These are phyloP conservation scores for Verticillium tricorpus DNA, from an alignment of 2,329 filamentous ascomycete species.

Conservation along the genomic window DNA sequence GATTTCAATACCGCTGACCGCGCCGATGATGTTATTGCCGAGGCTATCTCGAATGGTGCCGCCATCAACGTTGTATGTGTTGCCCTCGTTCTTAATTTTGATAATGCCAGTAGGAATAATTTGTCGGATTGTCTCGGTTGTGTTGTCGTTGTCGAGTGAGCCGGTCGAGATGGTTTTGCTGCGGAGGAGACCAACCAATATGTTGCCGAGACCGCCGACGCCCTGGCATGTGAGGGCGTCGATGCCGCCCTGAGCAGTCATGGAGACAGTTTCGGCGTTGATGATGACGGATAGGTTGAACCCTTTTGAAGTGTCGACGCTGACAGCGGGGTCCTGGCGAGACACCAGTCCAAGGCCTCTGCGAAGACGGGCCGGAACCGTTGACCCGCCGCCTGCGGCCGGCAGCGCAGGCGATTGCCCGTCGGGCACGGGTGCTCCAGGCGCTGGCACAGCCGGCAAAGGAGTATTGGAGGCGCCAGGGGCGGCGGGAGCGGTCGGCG, in stretches of 20 bases:
- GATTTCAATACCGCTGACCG: constrained; percentile 16
- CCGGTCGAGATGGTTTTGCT: constrained; percentile 17
- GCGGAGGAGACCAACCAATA: constrained; percentile 19
- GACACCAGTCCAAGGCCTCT: constrained; percentile 1
- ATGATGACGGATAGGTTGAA: constrained; percentile 22
- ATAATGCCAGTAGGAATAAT: constrained; percentile 21
- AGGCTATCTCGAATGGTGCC: constrained; percentile 14
- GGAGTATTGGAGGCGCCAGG: neutral
- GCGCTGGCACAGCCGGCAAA: neutral
- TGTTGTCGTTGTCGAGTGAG: constrained; percentile 3
- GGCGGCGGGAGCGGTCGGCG: neutral
- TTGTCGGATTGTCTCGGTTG: constrained; percentile 12
- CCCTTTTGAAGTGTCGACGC: constrained; percentile 9
- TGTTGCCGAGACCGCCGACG: constrained; percentile 23
- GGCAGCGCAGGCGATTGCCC: neutral
- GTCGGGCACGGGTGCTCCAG: neutral
- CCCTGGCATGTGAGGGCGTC: constrained; percentile 26
- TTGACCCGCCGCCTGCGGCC: too few species aligned
- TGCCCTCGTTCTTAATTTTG: constrained; percentile 18
- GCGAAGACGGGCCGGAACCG: neutral
- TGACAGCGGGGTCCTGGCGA: constrained; percentile 7
- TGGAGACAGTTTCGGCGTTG: constrained; percentile 22
- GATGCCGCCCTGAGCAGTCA: constrained; percentile 21
- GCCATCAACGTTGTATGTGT: constrained; percentile 22
- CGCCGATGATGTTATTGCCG: constrained; percentile 8